phyloP scores from a whole-genome alignment of 192 early-diverging fungal genomes.

The Dispira simplex region DNA sequence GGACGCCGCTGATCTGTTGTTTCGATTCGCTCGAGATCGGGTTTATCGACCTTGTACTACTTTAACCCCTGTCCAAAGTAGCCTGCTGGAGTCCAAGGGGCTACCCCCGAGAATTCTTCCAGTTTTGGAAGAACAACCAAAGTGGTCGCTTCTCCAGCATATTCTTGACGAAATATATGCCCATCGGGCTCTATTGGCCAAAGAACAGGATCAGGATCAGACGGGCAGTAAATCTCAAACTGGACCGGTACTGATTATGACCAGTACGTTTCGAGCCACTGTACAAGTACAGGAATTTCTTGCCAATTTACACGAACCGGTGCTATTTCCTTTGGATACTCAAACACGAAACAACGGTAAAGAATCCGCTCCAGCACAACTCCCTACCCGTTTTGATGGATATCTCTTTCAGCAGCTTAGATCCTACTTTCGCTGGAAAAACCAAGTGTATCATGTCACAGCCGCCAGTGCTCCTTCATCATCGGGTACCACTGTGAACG shows the following conservation, averaged over 20 bases:
- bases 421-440: not conserved
- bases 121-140: slow-evolving; percentile 82
- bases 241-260: not conserved
- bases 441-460: not conserved
- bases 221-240: slow-evolving; percentile 14
- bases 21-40: slow-evolving; percentile 36
- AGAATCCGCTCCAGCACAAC: too few species aligned
- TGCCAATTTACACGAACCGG: slow-evolving; percentile 18
- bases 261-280: not conserved
- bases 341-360: not conserved
- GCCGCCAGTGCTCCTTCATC: not conserved
- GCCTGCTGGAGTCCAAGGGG: slow-evolving; percentile 23
- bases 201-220: slow-evolving; percentile 5
- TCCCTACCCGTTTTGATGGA: too few species aligned
- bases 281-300: slow-evolving; percentile 17
- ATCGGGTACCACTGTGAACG: not conserved
- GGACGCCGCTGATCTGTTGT: slow-evolving; percentile 74
- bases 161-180: slow-evolving; percentile 58
- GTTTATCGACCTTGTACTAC: slow-evolving; percentile 21
- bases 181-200: slow-evolving; percentile 10
- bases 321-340: slow-evolving; percentile 8
- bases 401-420: not conserved
- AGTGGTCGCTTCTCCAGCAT: slow-evolving; percentile 60
- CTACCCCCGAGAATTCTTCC: slow-evolving; percentile 54
- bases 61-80: slow-evolving; percentile 21